A percentile compares a stretch with the other conserved stretches of the same genome.
phyloP scores from a whole-genome alignment of 768 basidiomycete species.

The Boletus vinaceobasis region DNA sequence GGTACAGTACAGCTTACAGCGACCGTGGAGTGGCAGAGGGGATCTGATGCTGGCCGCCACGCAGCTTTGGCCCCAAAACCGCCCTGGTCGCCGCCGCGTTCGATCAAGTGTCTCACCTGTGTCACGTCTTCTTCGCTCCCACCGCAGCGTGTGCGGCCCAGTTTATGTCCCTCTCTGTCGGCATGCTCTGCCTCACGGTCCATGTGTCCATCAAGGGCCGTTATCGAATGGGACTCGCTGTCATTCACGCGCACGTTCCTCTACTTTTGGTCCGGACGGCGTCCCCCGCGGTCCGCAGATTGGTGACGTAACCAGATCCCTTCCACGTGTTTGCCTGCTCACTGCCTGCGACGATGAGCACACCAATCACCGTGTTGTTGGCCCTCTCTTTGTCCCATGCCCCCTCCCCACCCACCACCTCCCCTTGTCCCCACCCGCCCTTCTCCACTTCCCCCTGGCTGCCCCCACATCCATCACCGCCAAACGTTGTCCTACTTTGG shows the following conservation, averaged over 20 bases:
- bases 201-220: constrained; percentile 9
- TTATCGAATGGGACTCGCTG: constrained; percentile 9
- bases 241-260: background rate
- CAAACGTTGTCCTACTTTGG: background rate
- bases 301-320: constrained; percentile 19
- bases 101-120: constrained; percentile 7
- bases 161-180: constrained; percentile 4
- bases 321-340: constrained; percentile 7
- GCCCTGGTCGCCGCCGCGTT: constrained; percentile 7
- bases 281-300: constrained; percentile 6
- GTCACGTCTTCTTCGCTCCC: constrained; percentile 12
- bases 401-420: background rate
- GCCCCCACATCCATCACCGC: background rate
- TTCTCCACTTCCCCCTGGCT: background rate
- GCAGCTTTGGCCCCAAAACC: constrained; percentile 18
- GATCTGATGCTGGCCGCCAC: background rate
- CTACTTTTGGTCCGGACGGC: constrained; percentile 21
- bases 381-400: background rate
- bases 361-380: background rate
- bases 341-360: constrained; percentile 24
- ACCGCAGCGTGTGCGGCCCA: constrained; percentile 13
- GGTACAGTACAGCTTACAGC: background rate
- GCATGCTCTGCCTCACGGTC: constrained; percentile 6
- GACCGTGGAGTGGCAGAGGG: background rate
- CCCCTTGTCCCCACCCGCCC: background rate